Base-by-base conservation (phyloP, 352 stramenopile genomes). In the Peronospora farinosa region DNA sequence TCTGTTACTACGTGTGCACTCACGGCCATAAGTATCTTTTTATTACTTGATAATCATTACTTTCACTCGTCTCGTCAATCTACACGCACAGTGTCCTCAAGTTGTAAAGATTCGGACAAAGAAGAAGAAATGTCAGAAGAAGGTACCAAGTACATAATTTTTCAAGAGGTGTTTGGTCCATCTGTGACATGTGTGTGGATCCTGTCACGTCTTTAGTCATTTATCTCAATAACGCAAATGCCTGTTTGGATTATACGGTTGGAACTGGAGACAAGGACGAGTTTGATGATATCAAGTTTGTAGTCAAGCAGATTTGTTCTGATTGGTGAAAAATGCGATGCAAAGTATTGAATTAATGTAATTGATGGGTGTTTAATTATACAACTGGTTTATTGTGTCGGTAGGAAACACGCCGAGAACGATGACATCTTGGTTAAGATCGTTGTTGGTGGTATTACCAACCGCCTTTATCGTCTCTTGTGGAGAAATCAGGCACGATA, bases 381-480 rank as follows among this genome's bases (percentile, higher is more conserved):
- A 5, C 25, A 37, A 33, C 5, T n/a, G 15, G 8, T 6, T 5
- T 38, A 37, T 44, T 32, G n/a, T 49, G 38, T 51, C 47, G 28
- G 6, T 40, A 84, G 73, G 78, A 65, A 73, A 15, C 37, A 72
- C 52, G 82, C 76, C 5, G 8, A 46, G 13, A 70, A 74, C 25
- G 67, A 80, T 19, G 65, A 89, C 28, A 92, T 95, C 41, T 63
- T 54, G 7, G 74, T 94, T 63, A 91, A 90, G 55, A 88, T 91
- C 60, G 85, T 92, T 40, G 74, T 75, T 38, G 91, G 91, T 37
- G 91, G 91, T 38, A 97, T 97, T 67, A 97, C 91, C 11, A 97
- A 97, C 58, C 75, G 84, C 49, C 78, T 97, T 17, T 97, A 95
- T 70, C 83, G 84, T 16, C 68, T 96, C 47, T 65, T 70, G 17